Evolutionary conservation across 768 basidiomycete genomes (phyloP).

Genomic region (Calocybe indica): DNA sequence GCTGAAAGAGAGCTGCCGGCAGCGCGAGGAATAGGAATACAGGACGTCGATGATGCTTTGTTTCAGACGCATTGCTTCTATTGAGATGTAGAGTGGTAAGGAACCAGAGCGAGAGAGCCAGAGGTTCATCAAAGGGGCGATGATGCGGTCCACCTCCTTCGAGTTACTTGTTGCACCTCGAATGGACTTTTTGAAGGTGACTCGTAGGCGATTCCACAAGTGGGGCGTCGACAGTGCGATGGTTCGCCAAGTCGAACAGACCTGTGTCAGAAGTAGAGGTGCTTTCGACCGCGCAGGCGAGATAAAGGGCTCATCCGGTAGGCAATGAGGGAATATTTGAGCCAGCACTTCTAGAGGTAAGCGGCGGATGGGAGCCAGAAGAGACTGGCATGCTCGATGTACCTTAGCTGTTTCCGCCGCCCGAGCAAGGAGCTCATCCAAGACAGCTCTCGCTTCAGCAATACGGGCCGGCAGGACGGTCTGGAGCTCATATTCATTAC

Average conservation of each 20-base stretch:
- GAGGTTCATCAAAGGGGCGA: not conserved
- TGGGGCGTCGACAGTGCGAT: constrained; percentile 5
- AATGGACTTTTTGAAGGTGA: not conserved
- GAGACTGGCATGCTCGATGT: constrained; percentile 1
- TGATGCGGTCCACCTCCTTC: not conserved
- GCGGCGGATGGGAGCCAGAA: constrained; percentile 5
- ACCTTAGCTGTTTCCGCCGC: not conserved
- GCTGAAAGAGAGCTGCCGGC: constrained; percentile 2
- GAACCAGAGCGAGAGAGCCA: constrained; percentile 6
- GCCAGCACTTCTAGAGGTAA: constrained; percentile 2
- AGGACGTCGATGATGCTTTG: not conserved
- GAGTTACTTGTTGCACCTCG: not conserved
- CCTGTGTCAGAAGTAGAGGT: constrained; percentile 3
- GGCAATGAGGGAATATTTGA: not conserved
- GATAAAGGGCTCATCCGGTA: constrained; percentile 1
- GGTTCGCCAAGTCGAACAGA: constrained; percentile 4
- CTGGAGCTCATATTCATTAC: too few species aligned
- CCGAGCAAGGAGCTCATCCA: constrained; percentile 2
- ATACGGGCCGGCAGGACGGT: not conserved
- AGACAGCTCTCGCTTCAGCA: constrained; percentile 2
- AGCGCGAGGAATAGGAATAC: not conserved
- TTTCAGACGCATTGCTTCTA: not conserved
- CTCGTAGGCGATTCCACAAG: constrained; percentile 3
- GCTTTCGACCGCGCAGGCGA: not conserved
- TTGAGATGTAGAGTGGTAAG: constrained; percentile 5